Conservation (phyloP, 192 early-diverging fungal species). For the Gamsiella multidivaricata region DNA sequence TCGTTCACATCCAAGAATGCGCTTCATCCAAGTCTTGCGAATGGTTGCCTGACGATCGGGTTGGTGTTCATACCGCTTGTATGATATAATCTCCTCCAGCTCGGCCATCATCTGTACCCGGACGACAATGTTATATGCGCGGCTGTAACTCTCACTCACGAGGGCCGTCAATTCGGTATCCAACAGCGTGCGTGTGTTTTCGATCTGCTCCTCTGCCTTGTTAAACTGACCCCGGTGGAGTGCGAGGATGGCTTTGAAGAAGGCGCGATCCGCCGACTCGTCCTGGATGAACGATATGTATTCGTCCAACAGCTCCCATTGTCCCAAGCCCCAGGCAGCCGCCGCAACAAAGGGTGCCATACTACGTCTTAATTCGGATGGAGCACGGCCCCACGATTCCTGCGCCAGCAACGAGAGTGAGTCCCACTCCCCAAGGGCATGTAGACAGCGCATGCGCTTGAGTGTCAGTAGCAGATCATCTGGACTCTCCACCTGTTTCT, state of each 20-base stretch:
- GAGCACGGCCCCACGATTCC: constrained; percentile 75
- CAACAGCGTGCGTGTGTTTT: constrained; percentile 80
- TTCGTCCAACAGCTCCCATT: constrained; percentile 89
- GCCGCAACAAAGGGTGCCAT: constrained; percentile 91
- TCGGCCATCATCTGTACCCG: constrained; percentile 98
- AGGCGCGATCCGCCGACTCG: constrained; percentile 84
- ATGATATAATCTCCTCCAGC: constrained; percentile 94
- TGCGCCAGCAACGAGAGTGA: constrained; percentile 80
- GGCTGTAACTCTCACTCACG: constrained; percentile 93
- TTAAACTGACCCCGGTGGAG: constrained; percentile 79
- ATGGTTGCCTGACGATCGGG: constrained; percentile 78
- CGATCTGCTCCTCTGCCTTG: constrained; percentile 78
- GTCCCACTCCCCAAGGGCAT: constrained; percentile 94
- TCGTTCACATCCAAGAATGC: constrained; percentile 88
- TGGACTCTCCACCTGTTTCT: constrained; percentile 78
- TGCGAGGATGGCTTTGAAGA: constrained; percentile 86
- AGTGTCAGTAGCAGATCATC: constrained; percentile 74
- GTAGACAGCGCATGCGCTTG: constrained; percentile 91
- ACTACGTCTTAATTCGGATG: constrained; percentile 69
- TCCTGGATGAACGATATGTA: constrained; percentile 80
- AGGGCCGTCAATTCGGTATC: constrained; percentile 88
- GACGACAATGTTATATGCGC: constrained; percentile 89
- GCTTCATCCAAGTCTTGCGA: constrained; percentile 86
- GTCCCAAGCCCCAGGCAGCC: constrained; percentile 91
- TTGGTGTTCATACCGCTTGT: constrained; percentile 83